phyloP scores from a whole-genome alignment of 2,329 filamentous ascomycete species.

The Sphaerulina vaccinii region DNA sequence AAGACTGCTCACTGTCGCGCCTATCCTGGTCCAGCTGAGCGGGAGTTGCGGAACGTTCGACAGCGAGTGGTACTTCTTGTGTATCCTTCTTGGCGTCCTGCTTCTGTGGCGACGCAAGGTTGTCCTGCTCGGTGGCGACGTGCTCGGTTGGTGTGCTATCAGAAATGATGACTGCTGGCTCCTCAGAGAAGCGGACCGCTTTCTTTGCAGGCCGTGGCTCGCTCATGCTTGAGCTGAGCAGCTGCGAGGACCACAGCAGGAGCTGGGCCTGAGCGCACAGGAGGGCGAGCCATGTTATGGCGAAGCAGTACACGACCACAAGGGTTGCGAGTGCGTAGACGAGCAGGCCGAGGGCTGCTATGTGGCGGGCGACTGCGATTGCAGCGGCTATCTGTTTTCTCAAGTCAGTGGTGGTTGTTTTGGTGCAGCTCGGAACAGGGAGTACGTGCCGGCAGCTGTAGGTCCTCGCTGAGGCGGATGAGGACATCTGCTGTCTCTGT shows the following conservation, averaged over 20 bases:
- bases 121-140: not conserved
- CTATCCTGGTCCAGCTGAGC: not conserved
- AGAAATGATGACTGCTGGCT: not conserved
- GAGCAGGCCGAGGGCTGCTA: conserved; percentile 13
- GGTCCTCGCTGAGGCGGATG: not conserved
- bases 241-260: conserved; percentile 7
- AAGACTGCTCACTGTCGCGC: not conserved
- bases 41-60: not conserved
- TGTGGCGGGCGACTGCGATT: conserved; percentile 13
- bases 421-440: not conserved
- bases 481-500: not conserved
- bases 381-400: conserved; percentile 15
- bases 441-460: conserved; percentile 9
- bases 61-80: not conserved
- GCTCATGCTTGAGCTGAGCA: not conserved
- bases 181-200: too few species aligned
- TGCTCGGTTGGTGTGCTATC: conserved; percentile 3
- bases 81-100: not conserved
- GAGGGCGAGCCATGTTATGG: conserved; percentile 17
- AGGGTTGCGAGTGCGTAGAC: conserved; percentile 15
- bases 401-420: not conserved
- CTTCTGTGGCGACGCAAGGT: not conserved
- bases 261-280: conserved; percentile 18
- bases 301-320: conserved; percentile 17
- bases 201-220: too few species aligned